A percentile compares a stretch with the other conserved stretches of the same genome.
Evolutionary conservation across 108 stramenopile species (phyloP).

Genomic region (Chaetoceros tenuissimus): DNA sequence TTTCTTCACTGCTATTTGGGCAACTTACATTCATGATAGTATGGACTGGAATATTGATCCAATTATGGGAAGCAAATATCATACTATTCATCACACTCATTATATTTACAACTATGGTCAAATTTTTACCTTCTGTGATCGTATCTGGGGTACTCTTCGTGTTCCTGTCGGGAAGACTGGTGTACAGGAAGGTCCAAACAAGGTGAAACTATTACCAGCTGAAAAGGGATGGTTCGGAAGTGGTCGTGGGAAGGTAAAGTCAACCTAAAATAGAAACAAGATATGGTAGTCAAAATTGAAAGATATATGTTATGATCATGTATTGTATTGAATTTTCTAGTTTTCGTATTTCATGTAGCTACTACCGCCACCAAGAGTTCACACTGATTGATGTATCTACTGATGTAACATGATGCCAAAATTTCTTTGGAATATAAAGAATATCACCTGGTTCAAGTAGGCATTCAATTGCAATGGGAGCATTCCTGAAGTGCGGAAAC

Average conservation of each 20-base stretch:
- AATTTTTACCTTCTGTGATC: conserved; percentile 85
- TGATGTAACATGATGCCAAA: conserved; percentile 72
- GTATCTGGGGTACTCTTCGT: conserved; percentile 70
- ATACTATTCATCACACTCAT: conserved; percentile 88
- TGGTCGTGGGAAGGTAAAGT: neutral
- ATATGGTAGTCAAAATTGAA: too few relatives aligned
- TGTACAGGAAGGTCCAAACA: neutral
- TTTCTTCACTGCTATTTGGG: conserved; percentile 86
- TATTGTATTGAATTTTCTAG: too few relatives aligned
- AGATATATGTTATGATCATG: too few relatives aligned
- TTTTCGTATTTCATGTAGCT: too few relatives aligned
- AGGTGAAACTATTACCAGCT: neutral
- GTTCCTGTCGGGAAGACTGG: conserved; percentile 62
- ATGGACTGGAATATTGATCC: conserved; percentile 80
- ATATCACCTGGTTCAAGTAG: conserved; percentile 51
- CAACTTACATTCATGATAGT: conserved; percentile 89
- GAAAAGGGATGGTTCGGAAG: neutral
- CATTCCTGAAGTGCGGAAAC: conserved; percentile 35
- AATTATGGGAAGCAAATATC: conserved; percentile 86
- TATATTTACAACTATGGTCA: conserved; percentile 90
- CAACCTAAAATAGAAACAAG: too few relatives aligned
- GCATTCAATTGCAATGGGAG: conserved; percentile 33
- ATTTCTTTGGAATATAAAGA: conserved; percentile 62
- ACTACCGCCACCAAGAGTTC: conserved; percentile 76
- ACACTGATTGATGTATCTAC: conserved; percentile 52